Evolutionary conservation across 2,329 filamentous ascomycete genomes (phyloP).

Genomic region (Alternaria hordeiaustralica): DNA sequence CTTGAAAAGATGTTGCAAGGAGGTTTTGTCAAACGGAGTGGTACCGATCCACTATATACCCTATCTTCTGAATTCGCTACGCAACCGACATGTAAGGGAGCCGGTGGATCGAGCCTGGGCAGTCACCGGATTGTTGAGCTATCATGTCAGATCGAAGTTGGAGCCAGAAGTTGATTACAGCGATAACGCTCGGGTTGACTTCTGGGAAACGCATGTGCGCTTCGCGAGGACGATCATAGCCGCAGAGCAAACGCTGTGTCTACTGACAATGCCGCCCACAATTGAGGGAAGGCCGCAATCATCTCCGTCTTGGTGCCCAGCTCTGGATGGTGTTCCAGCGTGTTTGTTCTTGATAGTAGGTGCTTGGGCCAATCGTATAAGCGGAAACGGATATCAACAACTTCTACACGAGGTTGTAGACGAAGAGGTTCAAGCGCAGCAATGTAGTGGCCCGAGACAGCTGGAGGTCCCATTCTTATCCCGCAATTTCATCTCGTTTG

Average conservation of each 20-base stretch:
- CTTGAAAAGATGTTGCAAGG: neutral
- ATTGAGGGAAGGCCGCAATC: neutral
- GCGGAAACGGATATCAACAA: rapidly evolving
- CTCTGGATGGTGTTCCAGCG: neutral
- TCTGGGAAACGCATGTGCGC: neutral
- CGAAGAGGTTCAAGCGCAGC: neutral
- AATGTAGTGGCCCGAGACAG: rapidly evolving
- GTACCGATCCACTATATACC: rapidly evolving
- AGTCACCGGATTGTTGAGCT: neutral
- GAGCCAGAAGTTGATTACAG: neutral
- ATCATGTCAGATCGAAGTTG: neutral
- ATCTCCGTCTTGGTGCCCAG: neutral
- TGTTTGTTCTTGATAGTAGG: rapidly evolving
- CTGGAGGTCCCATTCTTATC: rapidly evolving
- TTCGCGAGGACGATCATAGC: neutral
- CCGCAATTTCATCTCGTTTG: neutral
- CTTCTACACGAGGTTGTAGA: rapidly evolving
- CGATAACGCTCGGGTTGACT: neutral
- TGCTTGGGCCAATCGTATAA: rapidly evolving
- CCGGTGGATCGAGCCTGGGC: neutral
- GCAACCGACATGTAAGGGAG: neutral
- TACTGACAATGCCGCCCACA: neutral
- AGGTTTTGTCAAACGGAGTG: rapidly evolving
- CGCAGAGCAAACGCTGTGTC: neutral
- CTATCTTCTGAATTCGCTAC: neutral